Conservation (phyloP, 768 basidiomycete species). For the Harrya chromipes region DNA sequence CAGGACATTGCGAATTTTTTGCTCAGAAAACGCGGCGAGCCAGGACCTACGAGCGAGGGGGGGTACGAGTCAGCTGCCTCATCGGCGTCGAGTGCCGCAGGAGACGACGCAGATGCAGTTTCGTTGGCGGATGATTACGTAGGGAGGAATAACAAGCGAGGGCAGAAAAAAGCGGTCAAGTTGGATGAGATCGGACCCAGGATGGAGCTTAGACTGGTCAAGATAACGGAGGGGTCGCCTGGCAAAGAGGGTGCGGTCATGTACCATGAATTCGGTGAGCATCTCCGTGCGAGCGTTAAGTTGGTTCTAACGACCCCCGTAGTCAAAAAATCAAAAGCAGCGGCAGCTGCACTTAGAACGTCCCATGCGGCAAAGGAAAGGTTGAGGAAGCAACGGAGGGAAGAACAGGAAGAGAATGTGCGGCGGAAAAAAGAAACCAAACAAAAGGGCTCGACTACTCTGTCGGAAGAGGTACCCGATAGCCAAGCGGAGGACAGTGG, state of each 20-base stretch:
- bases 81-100: constrained; percentile 79
- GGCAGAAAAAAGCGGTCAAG: constrained; percentile 84
- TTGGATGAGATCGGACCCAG: constrained; percentile 94
- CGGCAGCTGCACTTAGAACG: constrained; percentile 61
- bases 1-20: constrained; percentile 96
- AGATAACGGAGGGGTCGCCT: constrained; percentile 91
- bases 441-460: constrained; percentile 24
- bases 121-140: constrained; percentile 91
- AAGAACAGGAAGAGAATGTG: constrained; percentile 92
- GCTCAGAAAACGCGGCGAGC: constrained; percentile 63
- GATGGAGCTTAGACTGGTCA: constrained; percentile 89
- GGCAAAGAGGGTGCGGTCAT: constrained; percentile 93
- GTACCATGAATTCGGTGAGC: constrained; percentile 90
- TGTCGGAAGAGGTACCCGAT: constrained; percentile 33
- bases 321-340: constrained; percentile 91
- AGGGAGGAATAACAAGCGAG: constrained; percentile 90
- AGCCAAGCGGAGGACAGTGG: constrained; percentile 43
- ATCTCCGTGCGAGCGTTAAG: not conserved
- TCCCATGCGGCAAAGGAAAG: constrained; percentile 77
- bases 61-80: constrained; percentile 81
- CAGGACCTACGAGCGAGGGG: constrained; percentile 52
- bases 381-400: constrained; percentile 71
- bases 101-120: constrained; percentile 77
- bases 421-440: constrained; percentile 65
- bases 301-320: constrained; percentile 9